Evolutionary conservation across 176 grass and related monocot genomes (phyloP).

Genomic region (Rhipidocladum racemiflorum): DNA sequence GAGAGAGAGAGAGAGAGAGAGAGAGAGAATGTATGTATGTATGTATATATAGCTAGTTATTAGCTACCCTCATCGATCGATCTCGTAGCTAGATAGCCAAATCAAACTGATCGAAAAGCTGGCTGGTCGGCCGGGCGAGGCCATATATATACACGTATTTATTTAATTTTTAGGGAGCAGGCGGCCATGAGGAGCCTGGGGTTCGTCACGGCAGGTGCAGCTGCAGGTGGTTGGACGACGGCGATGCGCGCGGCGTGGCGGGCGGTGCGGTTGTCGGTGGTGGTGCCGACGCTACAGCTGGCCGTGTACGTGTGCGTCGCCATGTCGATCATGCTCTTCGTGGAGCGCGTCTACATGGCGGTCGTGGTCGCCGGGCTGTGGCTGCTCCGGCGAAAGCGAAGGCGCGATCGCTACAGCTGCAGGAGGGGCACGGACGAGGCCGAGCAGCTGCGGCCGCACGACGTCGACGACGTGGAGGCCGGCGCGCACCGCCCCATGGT

Average conservation of each 20-base stretch:
- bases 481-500: constrained; percentile 47
- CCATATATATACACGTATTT: neutral
- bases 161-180: too few species aligned
- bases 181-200: neutral
- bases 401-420: neutral
- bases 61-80: neutral
- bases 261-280: constrained; percentile 31
- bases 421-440: neutral
- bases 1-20: too few species aligned
- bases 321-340: constrained; percentile 79
- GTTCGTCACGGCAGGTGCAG: neutral
- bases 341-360: constrained; percentile 92
- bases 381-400: constrained; percentile 32
- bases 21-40: too few species aligned
- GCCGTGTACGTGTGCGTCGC: constrained; percentile 58
- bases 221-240: neutral
- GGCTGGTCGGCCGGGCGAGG: too few species aligned
- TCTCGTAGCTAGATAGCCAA: neutral
- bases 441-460: neutral
- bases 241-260: constrained; percentile 34
- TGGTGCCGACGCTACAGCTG: constrained; percentile 56
- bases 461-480: constrained; percentile 29
- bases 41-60: neutral
- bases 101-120: too few species aligned
- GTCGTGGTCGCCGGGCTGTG: constrained; percentile 55